A percentile compares a stretch with the other conserved stretches of the same genome.
Evolutionary conservation across 345 rosid species (phyloP).

Genomic region (Viola odorata): DNA sequence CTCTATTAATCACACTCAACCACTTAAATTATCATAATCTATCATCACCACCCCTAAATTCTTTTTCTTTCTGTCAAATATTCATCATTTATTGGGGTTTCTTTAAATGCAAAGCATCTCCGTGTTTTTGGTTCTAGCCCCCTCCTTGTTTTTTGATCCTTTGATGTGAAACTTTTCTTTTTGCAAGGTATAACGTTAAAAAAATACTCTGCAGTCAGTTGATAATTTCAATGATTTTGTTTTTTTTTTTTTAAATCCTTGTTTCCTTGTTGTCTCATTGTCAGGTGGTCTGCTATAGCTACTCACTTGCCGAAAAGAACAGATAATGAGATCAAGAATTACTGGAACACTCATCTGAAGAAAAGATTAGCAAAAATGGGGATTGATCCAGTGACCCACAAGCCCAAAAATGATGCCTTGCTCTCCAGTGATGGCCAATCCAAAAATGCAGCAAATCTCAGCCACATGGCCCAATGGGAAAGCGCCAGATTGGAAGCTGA

Average conservation of each 20-base stretch:
- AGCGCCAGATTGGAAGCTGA: slow-evolving; percentile 39
- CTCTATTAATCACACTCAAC: slow-evolving; percentile 10
- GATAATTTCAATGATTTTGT: slow-evolving; percentile 10
- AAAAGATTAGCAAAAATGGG: slow-evolving; percentile 31
- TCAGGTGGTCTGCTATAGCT: slow-evolving; percentile 30
- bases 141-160: slow-evolving; percentile 5
- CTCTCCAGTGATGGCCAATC: slow-evolving; percentile 17
- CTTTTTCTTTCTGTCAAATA: neutral
- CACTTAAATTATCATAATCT: neutral
- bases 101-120: neutral
- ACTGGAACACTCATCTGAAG: slow-evolving; percentile 30
- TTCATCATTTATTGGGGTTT: slow-evolving; percentile 7
- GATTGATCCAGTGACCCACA: slow-evolving; percentile 29
- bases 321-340: slow-evolving; percentile 27
- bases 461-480: slow-evolving; percentile 47
- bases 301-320: slow-evolving; percentile 27
- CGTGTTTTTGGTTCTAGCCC: neutral
- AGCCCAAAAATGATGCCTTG: slow-evolving; percentile 21
- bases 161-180: neutral
- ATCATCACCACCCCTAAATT: neutral
- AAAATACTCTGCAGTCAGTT: slow-evolving; percentile 5
- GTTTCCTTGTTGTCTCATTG: slow-evolving; percentile 14
- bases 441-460: slow-evolving; percentile 26
- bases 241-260: slow-evolving; percentile 10
- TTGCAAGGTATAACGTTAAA: slow-evolving; percentile 12